Base-by-base conservation (phyloP, 2,329 filamentous ascomycete species). In the Fusarium incarnatum region DNA sequence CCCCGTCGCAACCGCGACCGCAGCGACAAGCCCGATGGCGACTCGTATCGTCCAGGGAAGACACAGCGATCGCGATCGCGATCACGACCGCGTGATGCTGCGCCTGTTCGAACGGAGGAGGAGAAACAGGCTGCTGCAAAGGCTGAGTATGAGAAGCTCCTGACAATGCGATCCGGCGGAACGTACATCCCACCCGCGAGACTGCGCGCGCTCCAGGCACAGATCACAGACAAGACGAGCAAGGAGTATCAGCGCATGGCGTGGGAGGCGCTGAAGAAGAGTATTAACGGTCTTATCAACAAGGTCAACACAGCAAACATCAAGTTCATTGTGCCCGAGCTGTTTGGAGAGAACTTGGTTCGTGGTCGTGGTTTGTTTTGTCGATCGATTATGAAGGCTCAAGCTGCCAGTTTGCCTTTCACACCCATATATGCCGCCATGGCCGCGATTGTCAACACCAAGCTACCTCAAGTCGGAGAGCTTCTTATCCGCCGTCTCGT, bases 171-270 rank as follows among this genome's bases (percentile, higher is more conserved):
- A 72, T 97, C 94, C 49, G 96, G 96, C 70, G 96, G 96, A 73
- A 97, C 94, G 25, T 99, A 99, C 79, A 97, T 99, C 67, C 96
- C 96, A 22, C 96, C 96, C 1, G 95, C 95, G 55, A 88, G 94
- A 73, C 85, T 99, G 77, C 90, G 94, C 74, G 95, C 95, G 41
- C 88, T 99, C 66, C 96, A 99, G 83, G 93, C 94, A 56, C 94
- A 97, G 81, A 97, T 99, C 80, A 98, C 94, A 67, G 96, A 99
- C 83, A 97, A 97, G 85, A 91, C 88, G 57, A 97, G 91, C 81
- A 97, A 97, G 81, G 96, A 98, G 82, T 98, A 97, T 79, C 96
- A 98, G 86, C 93, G 96, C 75, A 97, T 99, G 93, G 94, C 94
- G 11, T 99, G 96, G 96, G 96, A 99, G 81, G 95, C 95, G 15